Evolutionary conservation across 2,329 filamentous ascomycete genomes (phyloP).

Genomic region (Fusarium armeniacum): DNA sequence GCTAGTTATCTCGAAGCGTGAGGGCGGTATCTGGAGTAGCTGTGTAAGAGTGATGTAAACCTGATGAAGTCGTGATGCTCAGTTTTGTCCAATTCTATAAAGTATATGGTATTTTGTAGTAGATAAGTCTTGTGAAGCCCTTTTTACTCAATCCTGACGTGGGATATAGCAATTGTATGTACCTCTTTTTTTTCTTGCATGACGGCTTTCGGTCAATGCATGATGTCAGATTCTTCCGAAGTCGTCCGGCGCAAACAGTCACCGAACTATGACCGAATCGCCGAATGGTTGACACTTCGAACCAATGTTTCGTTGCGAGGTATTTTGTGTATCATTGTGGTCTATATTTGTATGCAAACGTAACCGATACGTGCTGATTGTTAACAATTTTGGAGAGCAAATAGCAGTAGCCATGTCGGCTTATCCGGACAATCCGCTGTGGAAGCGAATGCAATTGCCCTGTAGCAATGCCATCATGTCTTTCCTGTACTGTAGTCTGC

Average conservation of each 20-base stretch:
- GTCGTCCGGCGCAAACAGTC: conserved; percentile 42
- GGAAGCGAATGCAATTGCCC: not conserved
- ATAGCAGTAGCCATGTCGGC: conserved; percentile 5
- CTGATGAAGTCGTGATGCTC: conserved; percentile 2
- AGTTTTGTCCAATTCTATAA: not conserved
- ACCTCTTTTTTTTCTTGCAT: conserved; percentile 25
- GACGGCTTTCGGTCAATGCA: conserved; percentile 26
- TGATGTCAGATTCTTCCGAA: conserved; percentile 49
- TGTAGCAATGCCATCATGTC: conserved; percentile 7
- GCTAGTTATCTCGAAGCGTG: not conserved
- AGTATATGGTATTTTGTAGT: conserved; percentile 5
- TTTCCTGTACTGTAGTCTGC: not conserved
- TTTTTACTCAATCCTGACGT: conserved; percentile 15
- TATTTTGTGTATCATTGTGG: not conserved
- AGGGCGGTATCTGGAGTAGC: conserved; percentile 13
- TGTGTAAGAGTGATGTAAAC: conserved; percentile 14
- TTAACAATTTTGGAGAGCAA: conserved; percentile 2
- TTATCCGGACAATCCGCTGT: not conserved
- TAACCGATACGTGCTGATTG: conserved; percentile 14
- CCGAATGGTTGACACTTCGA: conserved; percentile 14
- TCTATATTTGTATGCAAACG: conserved; percentile 1
- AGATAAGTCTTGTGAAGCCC: conserved; percentile 7
- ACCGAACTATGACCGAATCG: conserved; percentile 53
- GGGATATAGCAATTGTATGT: conserved; percentile 23
- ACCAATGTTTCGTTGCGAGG: conserved; percentile 2